phyloP scores from a whole-genome alignment of 2,329 filamentous ascomycete species.

The Clonostachys sp. region DNA sequence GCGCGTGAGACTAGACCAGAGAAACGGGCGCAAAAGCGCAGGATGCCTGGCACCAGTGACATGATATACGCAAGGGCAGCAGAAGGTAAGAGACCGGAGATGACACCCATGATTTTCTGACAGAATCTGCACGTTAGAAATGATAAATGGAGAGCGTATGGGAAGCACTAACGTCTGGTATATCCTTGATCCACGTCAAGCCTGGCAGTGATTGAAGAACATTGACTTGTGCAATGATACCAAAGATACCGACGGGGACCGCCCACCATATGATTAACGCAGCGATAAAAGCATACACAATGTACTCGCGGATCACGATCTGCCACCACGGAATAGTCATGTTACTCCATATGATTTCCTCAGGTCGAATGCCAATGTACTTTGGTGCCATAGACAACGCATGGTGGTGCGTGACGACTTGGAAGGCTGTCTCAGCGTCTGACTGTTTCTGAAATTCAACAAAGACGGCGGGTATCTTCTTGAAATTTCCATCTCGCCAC shows the following conservation, averaged over 20 bases:
- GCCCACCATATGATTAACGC: conserved; percentile 83
- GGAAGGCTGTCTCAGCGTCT: conserved; percentile 82
- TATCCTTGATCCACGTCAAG: conserved; percentile 66
- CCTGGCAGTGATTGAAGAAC: conserved; percentile 63
- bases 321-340: conserved; percentile 68
- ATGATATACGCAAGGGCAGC: conserved; percentile 76
- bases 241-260: conserved; percentile 71
- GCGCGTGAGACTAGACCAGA: conserved; percentile 76
- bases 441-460: conserved; percentile 82
- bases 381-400: conserved; percentile 80
- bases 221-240: conserved; percentile 77
- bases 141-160: not conserved
- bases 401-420: conserved; percentile 76
- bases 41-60: conserved; percentile 68
- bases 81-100: conserved; percentile 79
- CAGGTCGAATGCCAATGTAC: conserved; percentile 74
- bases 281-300: conserved; percentile 61
- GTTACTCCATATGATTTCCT: conserved; percentile 83
- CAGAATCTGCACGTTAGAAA: not conserved
- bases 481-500: conserved; percentile 59
- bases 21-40: conserved; percentile 65
- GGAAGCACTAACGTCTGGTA: conserved; percentile 44
- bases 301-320: conserved; percentile 62
- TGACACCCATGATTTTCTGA: conserved; percentile 62
- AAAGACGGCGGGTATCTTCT: conserved; percentile 70